phyloP scores from a whole-genome alignment of 179 eudicot genomes.

The Carnegiea gigantea region DNA sequence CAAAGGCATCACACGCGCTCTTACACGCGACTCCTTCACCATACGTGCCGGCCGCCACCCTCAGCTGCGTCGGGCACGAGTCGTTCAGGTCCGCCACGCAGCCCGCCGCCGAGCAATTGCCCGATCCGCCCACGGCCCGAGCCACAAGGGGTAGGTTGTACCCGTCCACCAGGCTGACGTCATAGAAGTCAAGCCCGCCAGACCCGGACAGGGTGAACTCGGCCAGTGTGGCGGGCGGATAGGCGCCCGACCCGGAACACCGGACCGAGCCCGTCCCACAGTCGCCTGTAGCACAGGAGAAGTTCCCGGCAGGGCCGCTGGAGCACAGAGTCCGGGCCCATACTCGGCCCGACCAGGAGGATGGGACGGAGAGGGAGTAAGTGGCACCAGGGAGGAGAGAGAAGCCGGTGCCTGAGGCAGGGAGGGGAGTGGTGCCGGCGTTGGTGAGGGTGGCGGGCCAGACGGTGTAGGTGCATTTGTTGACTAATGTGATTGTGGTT shows the following conservation, averaged over 20 bases:
- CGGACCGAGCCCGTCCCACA: slow-evolving; percentile 47
- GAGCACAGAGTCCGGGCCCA: slow-evolving; percentile 75
- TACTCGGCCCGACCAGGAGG: slow-evolving; percentile 74
- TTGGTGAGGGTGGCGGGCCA: slow-evolving; percentile 72
- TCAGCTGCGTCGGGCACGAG: slow-evolving; percentile 53
- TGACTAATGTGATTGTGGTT: slow-evolving; percentile 53
- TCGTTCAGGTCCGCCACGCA: slow-evolving; percentile 53
- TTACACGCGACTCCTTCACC: slow-evolving; percentile 48
- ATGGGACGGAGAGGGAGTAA: slow-evolving; percentile 35
- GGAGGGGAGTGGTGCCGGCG: slow-evolving; percentile 47
- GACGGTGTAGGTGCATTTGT: slow-evolving; percentile 55
- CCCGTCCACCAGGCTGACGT: slow-evolving; percentile 84
- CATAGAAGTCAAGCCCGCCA: slow-evolving; percentile 61
- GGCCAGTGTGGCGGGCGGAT: slow-evolving; percentile 68
- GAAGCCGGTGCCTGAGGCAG: slow-evolving; percentile 55
- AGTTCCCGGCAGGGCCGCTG: slow-evolving; percentile 34
- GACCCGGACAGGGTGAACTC: slow-evolving; percentile 70
- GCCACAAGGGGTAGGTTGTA: slow-evolving; percentile 60
- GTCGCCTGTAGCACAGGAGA: slow-evolving; percentile 59
- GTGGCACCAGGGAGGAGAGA: slow-evolving; percentile 43
- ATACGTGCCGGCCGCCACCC: slow-evolving; percentile 17
- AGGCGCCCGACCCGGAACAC: slow-evolving; percentile 52
- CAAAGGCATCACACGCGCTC: slow-evolving; percentile 71
- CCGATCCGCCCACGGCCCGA: slow-evolving; percentile 44
- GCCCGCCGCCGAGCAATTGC: slow-evolving; percentile 50